These are phyloP conservation scores for Xylaria sp. DNA, from an alignment of 2,329 filamentous ascomycete species.

Conservation along the genomic window DNA sequence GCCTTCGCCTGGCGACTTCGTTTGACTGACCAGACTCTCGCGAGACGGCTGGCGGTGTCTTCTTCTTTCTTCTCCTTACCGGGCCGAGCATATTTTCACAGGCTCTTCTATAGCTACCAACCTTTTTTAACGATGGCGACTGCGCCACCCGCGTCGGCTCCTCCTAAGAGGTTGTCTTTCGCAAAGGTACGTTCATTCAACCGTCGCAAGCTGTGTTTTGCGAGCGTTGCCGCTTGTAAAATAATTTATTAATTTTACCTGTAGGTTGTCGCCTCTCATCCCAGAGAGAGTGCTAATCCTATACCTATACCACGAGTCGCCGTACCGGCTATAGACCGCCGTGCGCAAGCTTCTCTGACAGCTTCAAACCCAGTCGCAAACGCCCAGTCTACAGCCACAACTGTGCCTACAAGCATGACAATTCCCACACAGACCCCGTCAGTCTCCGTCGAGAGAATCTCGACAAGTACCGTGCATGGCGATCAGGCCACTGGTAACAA, in stretches of 20 bases:
- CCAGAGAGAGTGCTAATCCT: conserved; percentile 45
- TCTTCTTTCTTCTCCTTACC: conserved; percentile 21
- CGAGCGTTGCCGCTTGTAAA: conserved; percentile 7
- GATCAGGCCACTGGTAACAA: conserved; percentile 34
- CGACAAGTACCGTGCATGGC: conserved; percentile 22
- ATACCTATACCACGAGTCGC: conserved; percentile 45
- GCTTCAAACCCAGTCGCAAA: conserved; percentile 35
- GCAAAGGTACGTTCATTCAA: conserved; percentile 45
- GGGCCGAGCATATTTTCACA: conserved; percentile 3
- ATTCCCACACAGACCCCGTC: conserved; percentile 37
- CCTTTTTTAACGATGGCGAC: conserved; percentile 45
- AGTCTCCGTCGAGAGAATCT: conserved; percentile 34
- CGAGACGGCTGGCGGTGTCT: conserved; percentile 35
- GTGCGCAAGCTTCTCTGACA: conserved; percentile 39
- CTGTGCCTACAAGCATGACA: conserved; percentile 37
- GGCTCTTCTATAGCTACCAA: conserved; percentile 17
- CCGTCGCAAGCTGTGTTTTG: not conserved
- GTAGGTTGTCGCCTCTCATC: conserved; percentile 49
- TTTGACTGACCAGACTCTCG: conserved; percentile 30
- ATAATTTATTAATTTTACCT: conserved; percentile 18
- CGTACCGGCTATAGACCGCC: conserved; percentile 48
- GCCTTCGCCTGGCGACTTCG: conserved; percentile 33
- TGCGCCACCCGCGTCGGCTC: conserved; percentile 44
- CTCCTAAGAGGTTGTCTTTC: conserved; percentile 49
- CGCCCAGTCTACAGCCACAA: conserved; percentile 36